Evolutionary conservation across 495 filamentous ascomycete genomes (phyloP), one percentile per base, ranked within the genome.

Genomic region (Penicillium pancosmium): DNA sequence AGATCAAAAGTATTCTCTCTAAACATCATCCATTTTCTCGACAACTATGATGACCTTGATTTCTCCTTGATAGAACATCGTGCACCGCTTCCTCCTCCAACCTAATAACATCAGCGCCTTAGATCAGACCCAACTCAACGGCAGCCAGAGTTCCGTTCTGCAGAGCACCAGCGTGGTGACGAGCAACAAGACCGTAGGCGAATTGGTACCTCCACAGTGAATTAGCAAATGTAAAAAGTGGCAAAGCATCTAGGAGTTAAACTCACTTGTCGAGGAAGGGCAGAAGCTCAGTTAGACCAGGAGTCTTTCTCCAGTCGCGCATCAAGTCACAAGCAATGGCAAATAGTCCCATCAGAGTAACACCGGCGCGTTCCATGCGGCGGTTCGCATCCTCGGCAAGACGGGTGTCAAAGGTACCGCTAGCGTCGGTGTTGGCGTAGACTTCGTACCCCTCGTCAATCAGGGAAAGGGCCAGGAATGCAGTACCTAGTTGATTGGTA

Each of bases 391-490:
- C 80, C 38, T 84, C 80, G 1, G 84, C 81, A n/a, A 87, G 72
- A 31, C 77, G 72, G 35, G 67, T 59, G 19, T 80, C 77, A 58
- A 86, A 84, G 3, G 86, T 88, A 4, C 89, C 89, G 10, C 80
- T 84, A 4, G 87, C 89, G 57, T 93, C 89, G 46, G 86, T 81
- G 74, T 91, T 91, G 63, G 88, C 88, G 66, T 79, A 91, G 48
- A 93, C 90, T n/a, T 82, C 80, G 69, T 90, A 93, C 25, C 90
- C 90, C 23, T 84, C 90, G 13, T 83, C 80, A 35, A 85, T 75
- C 3, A 92, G 82, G 0, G 87, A 89, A 40, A 91, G 81, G 1
- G 90, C 87, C 23, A 91, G 75, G 78, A 92, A 92, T 7, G 87
- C 71, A 7, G 88, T 90, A 77, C 83, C 75, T 80, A 36, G 48